Evolutionary conservation across 306 rosid species (phyloP), one percentile per base, ranked within the genome.

Genomic region (Pueraria montana): DNA sequence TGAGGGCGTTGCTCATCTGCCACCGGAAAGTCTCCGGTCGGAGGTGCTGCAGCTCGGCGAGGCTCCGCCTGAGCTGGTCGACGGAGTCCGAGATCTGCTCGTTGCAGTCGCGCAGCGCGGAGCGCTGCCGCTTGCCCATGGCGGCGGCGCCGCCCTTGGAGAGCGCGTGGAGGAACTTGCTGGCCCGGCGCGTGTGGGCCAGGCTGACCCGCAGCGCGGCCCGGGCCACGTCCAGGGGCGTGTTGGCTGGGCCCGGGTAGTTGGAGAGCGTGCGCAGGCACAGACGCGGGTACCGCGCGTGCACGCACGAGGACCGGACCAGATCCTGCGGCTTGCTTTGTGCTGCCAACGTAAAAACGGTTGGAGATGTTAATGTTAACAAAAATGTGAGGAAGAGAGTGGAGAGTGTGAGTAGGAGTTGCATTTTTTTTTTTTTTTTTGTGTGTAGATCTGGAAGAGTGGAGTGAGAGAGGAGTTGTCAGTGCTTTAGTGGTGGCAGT

Each of bases 1-100:
- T 94, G 92, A 90, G 74, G 0, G 94, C 94, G 77, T 94, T 91
- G 34, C 92, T 89, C 96, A 94, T 87, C 86, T 94, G 93, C 90
- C 88, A 88, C 65, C 50, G 75, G 80, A 94, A 90, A 0, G 87
- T 84, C 52, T 80, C 90, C 16, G 72, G 46, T 1, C 81, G 80
- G 55, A 94, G 89, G 83, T 94, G 96, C 48, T 81, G 74, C 45
- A 94, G 50, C 85, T 91, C 92, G 21, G 67, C 64, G 20, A 94
- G 74, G 36, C 97, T 89, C 56, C 34, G 64, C 32, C 77, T 76
- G 56, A 94, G 77, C 70, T 91, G 94, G 8, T 94, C 94, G 12
- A 92, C 85, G 2, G 98, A 87, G 68, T 89, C 96, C 0, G 90
- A 66, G 0, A 92, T 88, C 91, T 90, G 96, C 53, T 92, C 94